phyloP scores from a whole-genome alignment of 2,329 filamentous ascomycete genomes.

The Orbilia oligospora region DNA sequence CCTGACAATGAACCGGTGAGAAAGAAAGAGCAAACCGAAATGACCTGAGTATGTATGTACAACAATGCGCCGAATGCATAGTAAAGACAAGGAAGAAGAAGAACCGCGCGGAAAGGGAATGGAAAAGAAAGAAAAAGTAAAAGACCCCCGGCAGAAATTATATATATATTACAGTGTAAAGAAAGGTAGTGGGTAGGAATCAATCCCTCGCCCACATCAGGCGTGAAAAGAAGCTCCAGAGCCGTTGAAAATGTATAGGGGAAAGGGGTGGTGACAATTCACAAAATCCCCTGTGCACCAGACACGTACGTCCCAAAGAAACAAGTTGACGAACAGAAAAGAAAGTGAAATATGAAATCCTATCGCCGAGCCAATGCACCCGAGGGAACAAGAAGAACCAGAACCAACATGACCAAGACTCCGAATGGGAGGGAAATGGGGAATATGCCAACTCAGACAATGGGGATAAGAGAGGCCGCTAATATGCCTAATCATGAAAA shows the following conservation, averaged over 20 bases:
- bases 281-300: slow-evolving; percentile 40
- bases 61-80: slow-evolving; percentile 44
- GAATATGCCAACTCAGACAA: slow-evolving; percentile 45
- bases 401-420: slow-evolving; percentile 56
- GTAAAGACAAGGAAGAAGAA: slow-evolving; percentile 10
- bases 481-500: slow-evolving; percentile 40
- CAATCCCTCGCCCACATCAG: slow-evolving; percentile 23
- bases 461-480: slow-evolving; percentile 33
- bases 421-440: slow-evolving; percentile 47
- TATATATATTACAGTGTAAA: slow-evolving; percentile 56
- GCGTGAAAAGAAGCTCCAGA: slow-evolving; percentile 18
- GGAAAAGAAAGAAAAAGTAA: slow-evolving; percentile 1
- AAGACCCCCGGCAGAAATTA: slow-evolving; percentile 15
- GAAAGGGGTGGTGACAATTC: slow-evolving; percentile 32
- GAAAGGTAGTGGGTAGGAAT: slow-evolving; percentile 16
- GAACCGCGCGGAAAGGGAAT: slow-evolving; percentile 34
- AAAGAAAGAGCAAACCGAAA: slow-evolving; percentile 30
- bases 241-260: slow-evolving; percentile 5
- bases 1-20: slow-evolving; percentile 37
- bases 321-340: slow-evolving; percentile 24
- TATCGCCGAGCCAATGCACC: slow-evolving; percentile 61
- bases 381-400: slow-evolving; percentile 42
- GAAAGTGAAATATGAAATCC: slow-evolving; percentile 46
- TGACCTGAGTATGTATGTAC: slow-evolving; percentile 37
- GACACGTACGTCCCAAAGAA: slow-evolving; percentile 37